These are phyloP conservation scores for Claviceps maximensis DNA, from an alignment of 2,329 filamentous ascomycete species.

Conservation along the genomic window DNA sequence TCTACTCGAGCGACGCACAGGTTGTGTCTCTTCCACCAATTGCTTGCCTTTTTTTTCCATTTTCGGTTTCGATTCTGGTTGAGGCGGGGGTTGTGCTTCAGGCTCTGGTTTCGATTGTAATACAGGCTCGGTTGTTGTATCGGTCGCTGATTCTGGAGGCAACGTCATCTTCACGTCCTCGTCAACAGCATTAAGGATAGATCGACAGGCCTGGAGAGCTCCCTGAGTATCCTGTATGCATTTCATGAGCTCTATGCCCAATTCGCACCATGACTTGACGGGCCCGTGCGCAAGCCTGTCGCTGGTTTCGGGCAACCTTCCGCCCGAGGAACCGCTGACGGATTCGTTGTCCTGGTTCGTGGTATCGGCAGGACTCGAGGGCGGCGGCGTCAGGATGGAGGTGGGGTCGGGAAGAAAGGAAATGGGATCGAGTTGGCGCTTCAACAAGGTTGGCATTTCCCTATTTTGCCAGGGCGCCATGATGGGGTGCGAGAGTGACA, in stretches of 20 bases:
- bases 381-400: slow-evolving; percentile 21
- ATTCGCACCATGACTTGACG: slow-evolving; percentile 19
- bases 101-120: not conserved
- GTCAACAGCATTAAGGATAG: slow-evolving; percentile 12
- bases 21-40: slow-evolving; percentile 2
- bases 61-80: not conserved
- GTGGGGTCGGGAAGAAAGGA: slow-evolving; percentile 46
- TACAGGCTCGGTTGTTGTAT: not conserved
- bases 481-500: slow-evolving; percentile 45
- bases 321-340: not conserved
- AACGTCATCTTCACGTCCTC: slow-evolving; percentile 7
- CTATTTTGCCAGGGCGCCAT: slow-evolving; percentile 44
- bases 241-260: slow-evolving; percentile 21
- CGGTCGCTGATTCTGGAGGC: slow-evolving; percentile 2
- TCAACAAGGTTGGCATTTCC: slow-evolving; percentile 36
- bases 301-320: not conserved
- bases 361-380: slow-evolving; percentile 7
- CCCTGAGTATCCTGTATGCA: slow-evolving; percentile 16
- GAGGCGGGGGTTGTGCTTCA: not conserved
- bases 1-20: slow-evolving; percentile 5
- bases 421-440: slow-evolving; percentile 46
- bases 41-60: slow-evolving; percentile 1
- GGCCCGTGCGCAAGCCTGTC: slow-evolving; percentile 1
- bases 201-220: slow-evolving; percentile 18
- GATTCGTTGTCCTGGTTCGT: not conserved